phyloP scores from a whole-genome alignment of 1,284 basidiomycete genomes.

The Chalciporus piperatoides region DNA sequence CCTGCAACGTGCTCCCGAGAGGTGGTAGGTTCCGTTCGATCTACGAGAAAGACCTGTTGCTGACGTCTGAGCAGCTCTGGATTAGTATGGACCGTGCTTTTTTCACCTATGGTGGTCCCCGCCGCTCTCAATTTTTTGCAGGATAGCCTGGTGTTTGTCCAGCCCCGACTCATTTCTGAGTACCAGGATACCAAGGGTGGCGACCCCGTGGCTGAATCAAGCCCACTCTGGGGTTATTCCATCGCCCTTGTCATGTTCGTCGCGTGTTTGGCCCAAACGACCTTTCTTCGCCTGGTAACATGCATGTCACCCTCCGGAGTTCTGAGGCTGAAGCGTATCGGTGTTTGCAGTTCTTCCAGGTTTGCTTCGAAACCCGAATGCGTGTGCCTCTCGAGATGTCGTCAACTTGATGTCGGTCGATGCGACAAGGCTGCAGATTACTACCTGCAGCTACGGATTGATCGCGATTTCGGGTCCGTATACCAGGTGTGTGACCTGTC shows the following conservation, averaged over 20 bases:
- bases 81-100: conserved; percentile 65
- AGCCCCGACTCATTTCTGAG: conserved; percentile 84
- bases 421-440: conserved; percentile 81
- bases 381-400: conserved; percentile 85
- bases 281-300: conserved; percentile 79
- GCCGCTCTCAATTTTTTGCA: conserved; percentile 69
- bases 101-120: conserved; percentile 78
- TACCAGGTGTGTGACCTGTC: conserved; percentile 47
- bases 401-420: conserved; percentile 93
- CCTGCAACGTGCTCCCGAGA: conserved; percentile 60
- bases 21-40: conserved; percentile 42
- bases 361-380: conserved; percentile 85
- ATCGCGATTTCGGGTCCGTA: conserved; percentile 64
- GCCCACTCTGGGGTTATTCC: conserved; percentile 61
- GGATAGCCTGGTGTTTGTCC: conserved; percentile 79
- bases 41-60: neutral
- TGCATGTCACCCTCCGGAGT: conserved; percentile 4
- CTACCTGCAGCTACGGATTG: conserved; percentile 71
- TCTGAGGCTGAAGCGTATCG: neutral
- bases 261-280: conserved; percentile 72
- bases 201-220: conserved; percentile 27
- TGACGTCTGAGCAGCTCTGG: conserved; percentile 31
- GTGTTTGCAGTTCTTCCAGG: conserved; percentile 68
- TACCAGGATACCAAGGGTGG: conserved; percentile 52
- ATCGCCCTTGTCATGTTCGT: conserved; percentile 80